These are phyloP conservation scores for Phytophthora hybrid DNA, from an alignment of 352 stramenopile genomes.

Conservation along the genomic window DNA sequence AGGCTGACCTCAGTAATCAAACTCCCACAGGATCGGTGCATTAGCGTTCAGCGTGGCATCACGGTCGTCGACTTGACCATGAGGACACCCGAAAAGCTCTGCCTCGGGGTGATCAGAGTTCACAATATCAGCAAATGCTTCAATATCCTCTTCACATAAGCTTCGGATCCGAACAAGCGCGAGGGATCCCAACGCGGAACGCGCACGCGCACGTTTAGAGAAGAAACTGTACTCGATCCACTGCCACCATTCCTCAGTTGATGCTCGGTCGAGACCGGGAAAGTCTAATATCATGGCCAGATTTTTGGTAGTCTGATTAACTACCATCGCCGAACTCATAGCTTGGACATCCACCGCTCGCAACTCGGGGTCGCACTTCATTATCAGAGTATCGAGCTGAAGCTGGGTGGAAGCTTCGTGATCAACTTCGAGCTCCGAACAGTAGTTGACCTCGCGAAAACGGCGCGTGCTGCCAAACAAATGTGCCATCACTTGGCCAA, in stretches of 20 bases:
- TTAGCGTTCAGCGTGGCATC: neutral
- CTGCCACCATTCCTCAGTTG: neutral
- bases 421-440: neutral
- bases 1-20: neutral
- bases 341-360: neutral
- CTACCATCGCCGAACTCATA: neutral
- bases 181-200: neutral
- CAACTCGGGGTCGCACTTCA: neutral
- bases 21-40: neutral
- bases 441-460: neutral
- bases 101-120: neutral
- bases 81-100: neutral
- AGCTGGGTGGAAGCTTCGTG: neutral
- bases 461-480: constrained; percentile 1
- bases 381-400: neutral
- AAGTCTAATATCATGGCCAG: neutral
- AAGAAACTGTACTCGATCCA: neutral
- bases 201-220: neutral
- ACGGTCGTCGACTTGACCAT: neutral
- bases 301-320: neutral
- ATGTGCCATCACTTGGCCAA: neutral
- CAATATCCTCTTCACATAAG: neutral
- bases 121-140: neutral
- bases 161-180: neutral
- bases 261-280: neutral